Evolutionary conservation across 2,329 filamentous ascomycete species (phyloP).

Genomic region (Talaromyces verruculosus): DNA sequence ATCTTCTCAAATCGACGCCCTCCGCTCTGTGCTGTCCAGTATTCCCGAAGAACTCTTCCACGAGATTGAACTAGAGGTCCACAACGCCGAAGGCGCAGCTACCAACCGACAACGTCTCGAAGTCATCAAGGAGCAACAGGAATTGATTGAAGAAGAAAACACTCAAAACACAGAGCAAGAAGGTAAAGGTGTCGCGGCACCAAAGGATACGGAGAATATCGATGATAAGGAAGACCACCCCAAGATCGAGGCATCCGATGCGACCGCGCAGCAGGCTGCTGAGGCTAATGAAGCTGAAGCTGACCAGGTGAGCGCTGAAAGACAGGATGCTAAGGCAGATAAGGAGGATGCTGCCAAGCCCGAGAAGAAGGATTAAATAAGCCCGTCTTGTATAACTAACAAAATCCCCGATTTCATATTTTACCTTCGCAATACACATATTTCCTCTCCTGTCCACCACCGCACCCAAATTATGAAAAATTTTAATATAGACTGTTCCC

Average conservation of each 20-base stretch:
- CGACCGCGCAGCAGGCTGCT: slow-evolving; percentile 43
- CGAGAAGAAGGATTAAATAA: slow-evolving; percentile 4
- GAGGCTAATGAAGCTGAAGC: slow-evolving; percentile 47
- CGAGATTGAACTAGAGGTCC: slow-evolving; percentile 97
- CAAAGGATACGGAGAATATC: slow-evolving; percentile 86
- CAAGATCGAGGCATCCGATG: slow-evolving; percentile 52
- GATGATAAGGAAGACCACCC: slow-evolving; percentile 78
- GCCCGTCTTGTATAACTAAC: neutral
- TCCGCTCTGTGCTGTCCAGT: slow-evolving; percentile 86
- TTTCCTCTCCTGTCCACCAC: slow-evolving; percentile 1
- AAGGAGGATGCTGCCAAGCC: slow-evolving; percentile 11
- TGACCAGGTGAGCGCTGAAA: slow-evolving; percentile 40
- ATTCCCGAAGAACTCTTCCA: slow-evolving; percentile 99
- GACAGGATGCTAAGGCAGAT: neutral
- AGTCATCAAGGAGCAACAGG: slow-evolving; percentile 96
- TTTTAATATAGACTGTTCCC: slow-evolving; percentile 18
- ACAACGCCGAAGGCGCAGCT: slow-evolving; percentile 92
- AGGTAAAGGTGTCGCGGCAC: slow-evolving; percentile 69
- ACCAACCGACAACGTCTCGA: slow-evolving; percentile 99
- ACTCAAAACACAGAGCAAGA: slow-evolving; percentile 83
- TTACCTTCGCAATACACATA: slow-evolving; percentile 7
- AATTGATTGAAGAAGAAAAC: slow-evolving; percentile 95
- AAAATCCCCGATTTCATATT: neutral
- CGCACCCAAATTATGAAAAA: slow-evolving; percentile 21
- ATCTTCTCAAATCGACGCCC: slow-evolving; percentile 84